Evolutionary conservation across 1,284 basidiomycete genomes (phyloP).

Genomic region (Cutaneotrichosporon sp.): DNA sequence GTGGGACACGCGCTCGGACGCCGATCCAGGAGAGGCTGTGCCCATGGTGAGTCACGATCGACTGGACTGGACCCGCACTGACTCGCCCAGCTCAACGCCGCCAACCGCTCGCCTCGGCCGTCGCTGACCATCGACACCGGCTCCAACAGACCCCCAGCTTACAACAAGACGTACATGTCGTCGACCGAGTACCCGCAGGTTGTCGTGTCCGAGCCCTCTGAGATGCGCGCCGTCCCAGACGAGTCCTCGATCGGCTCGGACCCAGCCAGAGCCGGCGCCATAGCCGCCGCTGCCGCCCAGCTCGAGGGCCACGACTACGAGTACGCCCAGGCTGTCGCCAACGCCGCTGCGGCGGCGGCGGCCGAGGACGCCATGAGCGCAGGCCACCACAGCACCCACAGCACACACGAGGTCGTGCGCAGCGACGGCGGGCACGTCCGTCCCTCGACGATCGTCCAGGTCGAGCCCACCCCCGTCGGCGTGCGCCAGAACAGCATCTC

Average conservation of each 20-base stretch:
- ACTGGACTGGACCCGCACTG: background rate
- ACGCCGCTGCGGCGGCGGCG: background rate
- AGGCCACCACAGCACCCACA: background rate
- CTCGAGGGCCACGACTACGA: conserved; percentile 8
- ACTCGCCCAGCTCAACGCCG: background rate
- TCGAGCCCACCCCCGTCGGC: background rate
- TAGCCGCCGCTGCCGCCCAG: conserved; percentile 2
- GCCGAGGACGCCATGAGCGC: background rate
- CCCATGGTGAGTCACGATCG: conserved; percentile 6
- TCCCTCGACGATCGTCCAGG: background rate
- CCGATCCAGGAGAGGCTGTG: background rate
- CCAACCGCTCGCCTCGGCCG: conserved; percentile 1
- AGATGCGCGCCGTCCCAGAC: background rate
- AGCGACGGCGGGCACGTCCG: background rate
- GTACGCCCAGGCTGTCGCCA: background rate
- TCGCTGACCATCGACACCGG: conserved; percentile 1
- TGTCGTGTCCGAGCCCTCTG: background rate
- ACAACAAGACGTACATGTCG: background rate
- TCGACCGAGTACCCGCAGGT: background rate
- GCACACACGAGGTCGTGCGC: background rate
- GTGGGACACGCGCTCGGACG: conserved; percentile 6
- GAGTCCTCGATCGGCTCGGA: background rate
- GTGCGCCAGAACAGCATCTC: background rate
- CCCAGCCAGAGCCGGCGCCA: background rate
- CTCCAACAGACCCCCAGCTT: background rate